Evolutionary conservation across 208 protist species (phyloP).

Genomic region (Crithidia brevicula): DNA sequence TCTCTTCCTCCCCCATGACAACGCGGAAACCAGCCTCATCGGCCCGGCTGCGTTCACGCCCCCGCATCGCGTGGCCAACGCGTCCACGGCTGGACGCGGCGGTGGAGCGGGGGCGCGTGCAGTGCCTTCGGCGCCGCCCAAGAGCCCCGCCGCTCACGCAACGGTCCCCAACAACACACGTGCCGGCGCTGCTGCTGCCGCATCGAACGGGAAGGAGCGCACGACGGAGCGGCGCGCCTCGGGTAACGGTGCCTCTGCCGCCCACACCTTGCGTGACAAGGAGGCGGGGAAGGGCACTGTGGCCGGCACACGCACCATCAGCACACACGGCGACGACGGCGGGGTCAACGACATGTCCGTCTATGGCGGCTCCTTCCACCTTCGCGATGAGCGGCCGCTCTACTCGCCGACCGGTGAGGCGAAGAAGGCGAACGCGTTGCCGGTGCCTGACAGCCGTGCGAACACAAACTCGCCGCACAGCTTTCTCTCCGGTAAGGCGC

Average conservation of each 20-base stretch:
- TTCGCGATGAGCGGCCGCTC: not conserved
- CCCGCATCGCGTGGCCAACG: not conserved
- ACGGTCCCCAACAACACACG: not conserved
- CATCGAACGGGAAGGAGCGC: not conserved
- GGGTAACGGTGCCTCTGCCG: conserved; percentile 1
- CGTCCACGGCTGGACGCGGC: not conserved
- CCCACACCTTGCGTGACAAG: not conserved
- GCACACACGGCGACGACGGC: not conserved
- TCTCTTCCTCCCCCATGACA: conserved; percentile 3
- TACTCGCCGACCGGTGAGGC: conserved; percentile 1
- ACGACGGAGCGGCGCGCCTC: not conserved
- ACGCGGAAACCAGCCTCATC: not conserved
- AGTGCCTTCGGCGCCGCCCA: not conserved
- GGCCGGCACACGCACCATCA: conserved; percentile 1
- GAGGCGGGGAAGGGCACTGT: not conserved
- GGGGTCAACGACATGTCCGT: not conserved
- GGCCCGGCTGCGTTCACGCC: not conserved
- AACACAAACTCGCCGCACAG: not conserved
- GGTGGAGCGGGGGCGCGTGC: too few relatives aligned
- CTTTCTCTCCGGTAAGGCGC: not conserved
- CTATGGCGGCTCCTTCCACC: conserved; percentile 23
- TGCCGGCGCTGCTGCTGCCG: not conserved
- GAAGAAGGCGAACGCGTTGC: not conserved
- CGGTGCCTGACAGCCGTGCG: conserved; percentile 2
- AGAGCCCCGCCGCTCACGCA: not conserved